These are phyloP conservation scores for Exophiala calicioides DNA, from an alignment of 2,329 filamentous ascomycete genomes.

Conservation along the genomic window DNA sequence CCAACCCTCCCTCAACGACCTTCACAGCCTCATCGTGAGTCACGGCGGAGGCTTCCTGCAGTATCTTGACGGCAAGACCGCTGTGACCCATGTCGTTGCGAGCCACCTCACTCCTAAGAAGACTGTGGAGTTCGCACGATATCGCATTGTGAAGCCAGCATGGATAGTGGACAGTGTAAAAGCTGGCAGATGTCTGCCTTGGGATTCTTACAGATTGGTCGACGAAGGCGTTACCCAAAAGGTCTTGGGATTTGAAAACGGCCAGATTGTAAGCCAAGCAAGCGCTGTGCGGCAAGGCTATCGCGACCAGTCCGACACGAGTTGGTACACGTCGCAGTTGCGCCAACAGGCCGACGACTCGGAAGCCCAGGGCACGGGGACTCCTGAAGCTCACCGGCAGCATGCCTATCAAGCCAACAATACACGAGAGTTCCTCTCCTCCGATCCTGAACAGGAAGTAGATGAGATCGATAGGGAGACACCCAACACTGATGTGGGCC, in stretches of 20 bases:
- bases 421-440: too few species aligned
- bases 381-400: too few species aligned
- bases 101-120: constrained; percentile 91
- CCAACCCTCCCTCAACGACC: constrained; percentile 84
- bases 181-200: constrained; percentile 78
- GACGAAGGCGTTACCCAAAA: constrained; percentile 84
- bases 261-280: constrained; percentile 66
- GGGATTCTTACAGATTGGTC: constrained; percentile 80
- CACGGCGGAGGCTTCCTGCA: constrained; percentile 95
- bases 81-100: constrained; percentile 93
- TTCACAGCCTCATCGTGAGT: constrained; percentile 83
- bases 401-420: too few species aligned
- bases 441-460: too few species aligned
- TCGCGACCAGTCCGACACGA: constrained; percentile 74
- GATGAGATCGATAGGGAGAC: too few species aligned
- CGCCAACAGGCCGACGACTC: too few species aligned
- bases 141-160: constrained; percentile 89
- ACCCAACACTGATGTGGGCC: too few species aligned
- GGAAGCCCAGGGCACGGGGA: too few species aligned
- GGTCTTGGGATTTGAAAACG: constrained; percentile 65
- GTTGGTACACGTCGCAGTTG: constrained; percentile 79
- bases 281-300: constrained; percentile 67
- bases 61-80: constrained; percentile 91
- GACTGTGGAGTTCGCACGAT: constrained; percentile 78
- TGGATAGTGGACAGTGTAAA: constrained; percentile 91